phyloP scores from a whole-genome alignment of 225 moss, liverwort and hornwort species.

The Bryoerythrophyllum caledonicum region DNA sequence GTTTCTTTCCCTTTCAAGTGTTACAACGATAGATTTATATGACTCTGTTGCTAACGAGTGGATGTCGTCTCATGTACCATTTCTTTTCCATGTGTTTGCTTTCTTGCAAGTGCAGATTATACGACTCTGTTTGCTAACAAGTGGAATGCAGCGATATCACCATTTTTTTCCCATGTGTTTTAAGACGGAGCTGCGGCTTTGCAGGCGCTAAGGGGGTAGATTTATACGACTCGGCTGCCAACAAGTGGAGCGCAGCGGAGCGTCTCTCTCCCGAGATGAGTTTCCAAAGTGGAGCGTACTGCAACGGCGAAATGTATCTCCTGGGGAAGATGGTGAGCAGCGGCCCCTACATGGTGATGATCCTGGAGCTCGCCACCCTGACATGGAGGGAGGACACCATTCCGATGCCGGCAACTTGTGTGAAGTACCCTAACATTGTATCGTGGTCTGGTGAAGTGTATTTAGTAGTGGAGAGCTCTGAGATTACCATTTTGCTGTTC shows the following conservation, averaged over 20 bases:
- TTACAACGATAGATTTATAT: too few species aligned
- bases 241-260: slow-evolving; percentile 29
- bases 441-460: slow-evolving; percentile 30
- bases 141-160: too few species aligned
- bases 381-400: slow-evolving; percentile 32
- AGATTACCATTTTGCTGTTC: slow-evolving; percentile 35
- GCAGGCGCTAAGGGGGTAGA: slow-evolving; percentile 35
- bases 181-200: not conserved
- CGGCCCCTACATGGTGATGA: slow-evolving; percentile 17
- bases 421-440: slow-evolving; percentile 24
- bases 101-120: not conserved
- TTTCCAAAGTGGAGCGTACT: slow-evolving; percentile 33
- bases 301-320: slow-evolving; percentile 29
- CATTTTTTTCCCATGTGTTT: not conserved
- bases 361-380: not conserved
- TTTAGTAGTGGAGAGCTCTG: slow-evolving; percentile 31
- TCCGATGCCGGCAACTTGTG: slow-evolving; percentile 24
- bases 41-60: too few species aligned
- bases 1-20: too few species aligned
- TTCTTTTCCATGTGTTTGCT: too few species aligned
- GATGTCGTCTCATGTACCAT: too few species aligned
- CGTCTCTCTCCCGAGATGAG: slow-evolving; percentile 7
- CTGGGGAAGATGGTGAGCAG: not conserved
- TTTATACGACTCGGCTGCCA: slow-evolving; percentile 31
- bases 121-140: not conserved